Evolutionary conservation across 495 filamentous ascomycete species (phyloP).

Genomic region (Hypoxylon subgilvum): DNA sequence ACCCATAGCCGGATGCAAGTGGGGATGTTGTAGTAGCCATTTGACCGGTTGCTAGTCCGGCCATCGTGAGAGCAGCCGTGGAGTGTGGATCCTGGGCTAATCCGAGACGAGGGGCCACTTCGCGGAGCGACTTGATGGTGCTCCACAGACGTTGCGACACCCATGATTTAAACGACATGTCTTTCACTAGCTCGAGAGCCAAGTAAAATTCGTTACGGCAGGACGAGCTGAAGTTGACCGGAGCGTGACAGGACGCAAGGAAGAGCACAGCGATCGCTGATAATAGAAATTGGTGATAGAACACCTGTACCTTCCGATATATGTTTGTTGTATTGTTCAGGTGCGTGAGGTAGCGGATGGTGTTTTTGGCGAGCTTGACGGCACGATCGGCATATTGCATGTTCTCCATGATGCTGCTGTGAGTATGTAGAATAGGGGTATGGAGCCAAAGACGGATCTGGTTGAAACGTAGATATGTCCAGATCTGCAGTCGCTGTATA

Average conservation of each 20-base stretch:
- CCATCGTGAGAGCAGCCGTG: constrained; percentile 40
- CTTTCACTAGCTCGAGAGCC: constrained; percentile 81
- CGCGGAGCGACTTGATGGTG: constrained; percentile 78
- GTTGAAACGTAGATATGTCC: constrained; percentile 72
- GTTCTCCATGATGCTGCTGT: constrained; percentile 76
- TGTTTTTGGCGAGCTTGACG: constrained; percentile 80
- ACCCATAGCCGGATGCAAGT: constrained; percentile 20
- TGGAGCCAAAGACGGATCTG: constrained; percentile 85
- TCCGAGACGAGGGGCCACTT: constrained; percentile 78
- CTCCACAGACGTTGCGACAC: constrained; percentile 82
- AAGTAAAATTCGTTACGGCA: constrained; percentile 87
- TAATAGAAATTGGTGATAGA: constrained; percentile 87
- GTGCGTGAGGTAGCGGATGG: constrained; percentile 72
- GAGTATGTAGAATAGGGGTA: constrained; percentile 78
- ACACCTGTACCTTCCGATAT: constrained; percentile 78
- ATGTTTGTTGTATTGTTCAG: constrained; percentile 82
- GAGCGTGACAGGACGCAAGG: constrained; percentile 81
- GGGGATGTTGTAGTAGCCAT: constrained; percentile 25
- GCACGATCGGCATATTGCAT: constrained; percentile 69
- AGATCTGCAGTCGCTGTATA: constrained; percentile 65
- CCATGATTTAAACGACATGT: constrained; percentile 77
- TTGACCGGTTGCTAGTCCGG: constrained; percentile 39
- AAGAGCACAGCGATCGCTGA: constrained; percentile 82
- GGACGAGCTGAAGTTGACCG: constrained; percentile 71
- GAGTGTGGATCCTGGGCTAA: constrained; percentile 54